A percentile compares a stretch with the other conserved stretches of the same genome.
Evolutionary conservation across 768 basidiomycete species (phyloP).

Genomic region (Leccinum broughii): DNA sequence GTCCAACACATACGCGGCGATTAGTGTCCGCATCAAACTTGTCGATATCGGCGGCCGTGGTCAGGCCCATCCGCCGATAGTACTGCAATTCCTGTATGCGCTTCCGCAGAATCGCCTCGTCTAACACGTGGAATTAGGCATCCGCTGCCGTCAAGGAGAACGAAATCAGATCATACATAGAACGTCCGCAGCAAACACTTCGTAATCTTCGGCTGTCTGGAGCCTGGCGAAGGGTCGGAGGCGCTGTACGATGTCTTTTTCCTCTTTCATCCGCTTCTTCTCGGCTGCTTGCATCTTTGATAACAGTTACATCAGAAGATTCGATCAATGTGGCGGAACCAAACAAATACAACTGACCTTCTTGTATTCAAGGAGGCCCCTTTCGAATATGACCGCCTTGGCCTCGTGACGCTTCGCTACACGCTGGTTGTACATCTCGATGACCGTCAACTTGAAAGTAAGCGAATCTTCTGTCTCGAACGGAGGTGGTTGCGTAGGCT

Average conservation of each 20-base stretch:
- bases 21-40: conserved; percentile 78
- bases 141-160: not conserved
- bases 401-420: conserved; percentile 81
- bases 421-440: conserved; percentile 90
- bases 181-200: conserved; percentile 83
- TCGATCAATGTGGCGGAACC: too few relatives aligned
- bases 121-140: conserved; percentile 40
- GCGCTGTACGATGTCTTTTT: conserved; percentile 86
- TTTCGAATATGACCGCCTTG: conserved; percentile 89
- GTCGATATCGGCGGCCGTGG: conserved; percentile 84
- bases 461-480: conserved; percentile 84
- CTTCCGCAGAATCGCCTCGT: conserved; percentile 85
- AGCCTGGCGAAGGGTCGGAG: conserved; percentile 88
- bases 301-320: conserved; percentile 7
- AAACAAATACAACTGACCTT: conserved; percentile 56
- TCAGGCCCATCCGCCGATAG: conserved; percentile 84
- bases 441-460: conserved; percentile 80
- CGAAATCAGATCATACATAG: conserved; percentile 65
- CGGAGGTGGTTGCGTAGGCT: conserved; percentile 69
- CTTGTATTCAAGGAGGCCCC: conserved; percentile 91
- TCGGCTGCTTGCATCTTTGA: conserved; percentile 85
- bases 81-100: conserved; percentile 90
- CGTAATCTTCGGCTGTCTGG: conserved; percentile 90
- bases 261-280: conserved; percentile 88
- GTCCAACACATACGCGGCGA: conserved; percentile 57